Evolutionary conservation across 2,329 filamentous ascomycete genomes (phyloP).

Genomic region (Hortaea werneckii): DNA sequence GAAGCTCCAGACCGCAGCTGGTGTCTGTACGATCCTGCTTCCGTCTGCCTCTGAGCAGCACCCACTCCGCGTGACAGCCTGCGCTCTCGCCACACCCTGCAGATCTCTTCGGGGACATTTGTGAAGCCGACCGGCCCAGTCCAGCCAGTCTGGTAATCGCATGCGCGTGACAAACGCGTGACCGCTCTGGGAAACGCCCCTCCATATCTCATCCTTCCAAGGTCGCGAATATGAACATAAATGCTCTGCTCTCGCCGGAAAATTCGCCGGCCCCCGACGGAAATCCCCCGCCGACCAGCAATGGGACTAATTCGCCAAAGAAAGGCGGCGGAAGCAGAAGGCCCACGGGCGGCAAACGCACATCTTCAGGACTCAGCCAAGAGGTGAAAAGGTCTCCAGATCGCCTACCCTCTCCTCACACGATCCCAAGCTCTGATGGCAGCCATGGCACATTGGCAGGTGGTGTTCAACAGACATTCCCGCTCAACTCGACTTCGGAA

Average conservation of each 20-base stretch:
- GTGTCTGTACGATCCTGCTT: too few species aligned
- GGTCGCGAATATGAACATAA: conserved; percentile 35
- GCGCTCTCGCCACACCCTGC: too few species aligned
- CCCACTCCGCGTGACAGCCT: too few species aligned
- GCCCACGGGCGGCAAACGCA: conserved; percentile 20
- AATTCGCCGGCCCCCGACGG: conserved; percentile 32
- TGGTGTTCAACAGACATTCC: conserved; percentile 2
- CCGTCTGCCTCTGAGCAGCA: too few species aligned
- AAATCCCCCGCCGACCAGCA: background rate
- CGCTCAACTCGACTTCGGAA: conserved; percentile 5
- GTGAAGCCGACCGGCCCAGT: too few species aligned
- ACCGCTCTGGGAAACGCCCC: too few species aligned
- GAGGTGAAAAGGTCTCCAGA: conserved; percentile 24
- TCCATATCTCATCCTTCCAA: too few species aligned
- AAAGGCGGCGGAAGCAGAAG: conserved; percentile 4
- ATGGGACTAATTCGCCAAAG: background rate
- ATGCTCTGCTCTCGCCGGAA: conserved; percentile 38
- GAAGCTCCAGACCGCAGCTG: too few species aligned
- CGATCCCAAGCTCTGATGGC: background rate
- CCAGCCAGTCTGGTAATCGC: too few species aligned
- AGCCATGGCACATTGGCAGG: background rate
- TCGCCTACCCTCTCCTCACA: conserved; percentile 9
- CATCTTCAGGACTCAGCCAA: conserved; percentile 36
- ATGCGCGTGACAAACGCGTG: too few species aligned
- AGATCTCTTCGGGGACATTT: too few species aligned